Percentiles rank a stretch among this genome's conserved stretches.
Evolutionary conservation across 139 green algal species (phyloP).

Genomic region (Chlorella sorokiniana): DNA sequence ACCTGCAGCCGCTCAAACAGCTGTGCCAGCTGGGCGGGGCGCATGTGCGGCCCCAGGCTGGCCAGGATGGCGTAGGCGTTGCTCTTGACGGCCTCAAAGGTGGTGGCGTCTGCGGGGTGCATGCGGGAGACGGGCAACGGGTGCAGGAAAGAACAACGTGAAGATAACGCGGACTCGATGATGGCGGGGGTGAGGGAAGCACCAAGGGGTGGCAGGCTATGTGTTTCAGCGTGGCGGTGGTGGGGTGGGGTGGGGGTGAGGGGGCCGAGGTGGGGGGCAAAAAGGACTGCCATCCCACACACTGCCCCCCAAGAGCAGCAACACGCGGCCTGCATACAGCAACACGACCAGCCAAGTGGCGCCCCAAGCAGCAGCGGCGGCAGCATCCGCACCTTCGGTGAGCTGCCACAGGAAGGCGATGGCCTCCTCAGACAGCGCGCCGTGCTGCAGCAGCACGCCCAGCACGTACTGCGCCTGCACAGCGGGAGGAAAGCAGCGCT

Average conservation of each 20-base stretch:
- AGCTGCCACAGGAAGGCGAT: constrained; percentile 84
- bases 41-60: constrained; percentile 63
- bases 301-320: no score
- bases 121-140: background rate
- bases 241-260: no score
- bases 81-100: constrained; percentile 83
- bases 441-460: constrained; percentile 53
- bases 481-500: no score
- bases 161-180: background rate
- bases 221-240: no score
- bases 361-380: no score
- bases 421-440: constrained; percentile 60
- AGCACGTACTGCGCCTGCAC: constrained; percentile 66
- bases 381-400: constrained; percentile 51
- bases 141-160: background rate
- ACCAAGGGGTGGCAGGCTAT: no score
- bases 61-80: constrained; percentile 83
- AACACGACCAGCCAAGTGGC: background rate
- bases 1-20: constrained; percentile 42
- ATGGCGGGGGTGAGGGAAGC: no score
- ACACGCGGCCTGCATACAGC: background rate
- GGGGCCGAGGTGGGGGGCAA: no score
- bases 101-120: constrained; percentile 64
- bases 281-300: no score
- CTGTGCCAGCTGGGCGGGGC: constrained; percentile 48